phyloP scores from a whole-genome alignment of 202 grass and related monocot species.

The Dendrocalamus latiflorus region DNA sequence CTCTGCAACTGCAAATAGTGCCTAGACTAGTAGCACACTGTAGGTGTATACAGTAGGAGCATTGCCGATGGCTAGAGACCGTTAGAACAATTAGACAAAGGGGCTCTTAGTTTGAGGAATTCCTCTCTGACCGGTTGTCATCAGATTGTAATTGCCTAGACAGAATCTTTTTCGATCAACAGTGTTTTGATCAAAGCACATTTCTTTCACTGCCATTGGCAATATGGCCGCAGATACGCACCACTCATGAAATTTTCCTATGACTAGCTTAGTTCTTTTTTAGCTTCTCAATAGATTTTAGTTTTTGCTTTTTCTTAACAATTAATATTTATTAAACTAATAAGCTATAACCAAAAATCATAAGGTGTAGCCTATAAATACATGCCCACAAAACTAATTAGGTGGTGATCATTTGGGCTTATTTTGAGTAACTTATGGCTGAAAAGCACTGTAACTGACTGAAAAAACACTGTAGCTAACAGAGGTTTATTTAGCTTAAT shows the following conservation, averaged over 20 bases:
- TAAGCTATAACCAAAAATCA: too few relatives aligned
- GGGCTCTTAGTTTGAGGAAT: constrained; percentile 26
- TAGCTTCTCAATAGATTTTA: too few relatives aligned
- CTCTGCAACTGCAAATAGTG: constrained; percentile 31
- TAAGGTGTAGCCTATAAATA: too few relatives aligned
- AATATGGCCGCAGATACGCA: not conserved
- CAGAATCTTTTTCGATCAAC: not conserved
- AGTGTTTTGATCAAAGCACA: not conserved
- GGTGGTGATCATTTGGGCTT: too few relatives aligned
- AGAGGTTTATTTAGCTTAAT: too few relatives aligned
- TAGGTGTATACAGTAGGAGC: not conserved
- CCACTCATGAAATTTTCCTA: not conserved
- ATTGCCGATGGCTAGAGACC: constrained; percentile 12
- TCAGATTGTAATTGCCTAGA: not conserved
- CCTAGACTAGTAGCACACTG: constrained; percentile 1
- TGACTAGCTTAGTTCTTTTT: not conserved
- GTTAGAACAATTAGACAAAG: constrained; percentile 20
- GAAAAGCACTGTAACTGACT: too few relatives aligned
- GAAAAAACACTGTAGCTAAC: too few relatives aligned
- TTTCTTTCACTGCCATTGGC: not conserved
- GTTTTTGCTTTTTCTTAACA: too few relatives aligned
- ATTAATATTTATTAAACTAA: too few relatives aligned
- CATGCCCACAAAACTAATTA: not conserved
- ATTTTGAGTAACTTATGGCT: too few relatives aligned
- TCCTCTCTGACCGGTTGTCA: constrained; percentile 8